phyloP scores from a whole-genome alignment of 495 filamentous ascomycete genomes.

The Xylaria acuta region DNA sequence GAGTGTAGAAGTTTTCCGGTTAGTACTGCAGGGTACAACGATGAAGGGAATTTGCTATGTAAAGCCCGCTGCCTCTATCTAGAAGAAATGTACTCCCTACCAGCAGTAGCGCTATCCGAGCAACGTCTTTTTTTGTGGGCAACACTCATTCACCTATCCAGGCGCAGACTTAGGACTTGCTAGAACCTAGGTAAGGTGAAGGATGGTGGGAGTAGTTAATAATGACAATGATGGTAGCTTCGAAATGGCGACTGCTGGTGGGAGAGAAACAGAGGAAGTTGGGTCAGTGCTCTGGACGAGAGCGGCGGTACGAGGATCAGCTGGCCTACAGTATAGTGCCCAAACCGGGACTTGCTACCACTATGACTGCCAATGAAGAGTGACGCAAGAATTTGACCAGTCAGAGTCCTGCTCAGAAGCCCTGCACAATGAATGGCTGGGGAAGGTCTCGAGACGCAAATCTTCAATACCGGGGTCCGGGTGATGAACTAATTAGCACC shows the following conservation, averaged over 20 bases:
- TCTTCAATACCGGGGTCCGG: conserved; percentile 16
- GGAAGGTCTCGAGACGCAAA: conserved; percentile 26
- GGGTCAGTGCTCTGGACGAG: conserved; percentile 33
- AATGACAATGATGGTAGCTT: conserved; percentile 16
- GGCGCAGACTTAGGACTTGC: background rate
- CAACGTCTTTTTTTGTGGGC: conserved; percentile 1
- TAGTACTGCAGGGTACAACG: background rate
- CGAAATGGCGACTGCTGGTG: conserved; percentile 12
- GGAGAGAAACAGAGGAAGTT: conserved; percentile 23
- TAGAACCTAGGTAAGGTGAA: background rate
- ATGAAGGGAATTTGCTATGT: background rate
- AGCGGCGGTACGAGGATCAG: conserved; percentile 42
- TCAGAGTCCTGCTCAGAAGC: conserved; percentile 43
- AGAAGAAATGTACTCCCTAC: background rate
- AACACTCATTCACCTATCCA: conserved; percentile 6
- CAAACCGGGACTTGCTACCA: conserved; percentile 37
- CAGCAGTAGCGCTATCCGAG: background rate
- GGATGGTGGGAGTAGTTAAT: conserved; percentile 7
- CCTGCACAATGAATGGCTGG: conserved; percentile 51
- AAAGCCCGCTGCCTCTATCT: conserved; percentile 6
- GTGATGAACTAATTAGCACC: conserved; percentile 28
- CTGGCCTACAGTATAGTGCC: conserved; percentile 36
- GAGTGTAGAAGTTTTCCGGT: conserved; percentile 6
- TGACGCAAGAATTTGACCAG: conserved; percentile 48
- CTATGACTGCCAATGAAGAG: conserved; percentile 46